Conservation (phyloP, 371 early-diverging fungal species). For the Saksenaea oblongispora region DNA sequence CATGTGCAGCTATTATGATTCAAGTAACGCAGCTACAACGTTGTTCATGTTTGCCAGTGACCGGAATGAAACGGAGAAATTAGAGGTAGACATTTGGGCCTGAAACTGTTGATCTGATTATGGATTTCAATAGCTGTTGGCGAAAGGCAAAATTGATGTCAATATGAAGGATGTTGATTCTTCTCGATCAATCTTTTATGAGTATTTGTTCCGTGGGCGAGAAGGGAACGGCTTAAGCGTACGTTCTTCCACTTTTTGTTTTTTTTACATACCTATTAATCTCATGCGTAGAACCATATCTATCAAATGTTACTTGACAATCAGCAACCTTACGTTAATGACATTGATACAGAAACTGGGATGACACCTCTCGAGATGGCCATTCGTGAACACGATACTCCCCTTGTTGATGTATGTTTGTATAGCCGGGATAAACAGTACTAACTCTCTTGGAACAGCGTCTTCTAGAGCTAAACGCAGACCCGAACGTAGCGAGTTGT, state of each 20-base stretch:
- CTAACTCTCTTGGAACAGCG: slow-evolving; percentile 14
- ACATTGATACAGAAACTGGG: slow-evolving; percentile 37
- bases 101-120: not conserved
- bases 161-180: slow-evolving; percentile 29
- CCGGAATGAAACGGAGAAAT: not conserved
- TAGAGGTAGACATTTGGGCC: slow-evolving; percentile 15
- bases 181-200: slow-evolving; percentile 46
- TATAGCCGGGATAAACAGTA: not conserved
- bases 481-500: slow-evolving; percentile 44
- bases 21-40: not conserved
- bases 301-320: slow-evolving; percentile 21
- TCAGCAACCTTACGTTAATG: slow-evolving; percentile 30
- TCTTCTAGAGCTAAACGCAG: slow-evolving; percentile 41
- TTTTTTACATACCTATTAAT: not conserved
- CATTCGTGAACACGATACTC: slow-evolving; percentile 31
- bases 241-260: not conserved
- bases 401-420: slow-evolving; percentile 32
- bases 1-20: not conserved
- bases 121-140: slow-evolving; percentile 25
- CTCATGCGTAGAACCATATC: not conserved
- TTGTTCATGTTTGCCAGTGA: not conserved
- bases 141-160: slow-evolving; percentile 38
- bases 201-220: slow-evolving; percentile 26
- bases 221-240: not conserved
- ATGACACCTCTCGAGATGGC: slow-evolving; percentile 58